Conservation (phyloP, 768 basidiomycete genomes). For the Gloeostereum incarnatum region DNA sequence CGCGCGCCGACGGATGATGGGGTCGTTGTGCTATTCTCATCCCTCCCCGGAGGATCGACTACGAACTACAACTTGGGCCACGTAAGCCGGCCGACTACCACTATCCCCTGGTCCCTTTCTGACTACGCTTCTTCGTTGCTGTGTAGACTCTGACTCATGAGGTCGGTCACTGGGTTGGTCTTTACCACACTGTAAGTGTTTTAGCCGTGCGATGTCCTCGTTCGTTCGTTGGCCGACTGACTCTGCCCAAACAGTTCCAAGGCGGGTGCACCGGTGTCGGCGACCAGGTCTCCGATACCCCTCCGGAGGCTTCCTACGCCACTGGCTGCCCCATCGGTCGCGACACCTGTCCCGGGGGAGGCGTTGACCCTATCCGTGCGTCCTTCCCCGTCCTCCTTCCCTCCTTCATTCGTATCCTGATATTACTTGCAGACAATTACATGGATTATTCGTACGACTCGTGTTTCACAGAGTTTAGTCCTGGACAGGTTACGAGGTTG, state of each 20-base stretch:
- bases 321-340: conserved; percentile 25
- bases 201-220: too few species aligned
- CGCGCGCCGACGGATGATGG: conserved; percentile 21
- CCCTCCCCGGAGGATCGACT: conserved; percentile 15
- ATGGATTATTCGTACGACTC: conserved; percentile 40
- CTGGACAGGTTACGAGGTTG: conserved; percentile 17
- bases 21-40: conserved; percentile 12
- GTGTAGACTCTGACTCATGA: conserved; percentile 29
- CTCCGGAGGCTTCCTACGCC: conserved; percentile 26
- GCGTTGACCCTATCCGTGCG: conserved; percentile 30
- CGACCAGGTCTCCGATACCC: conserved; percentile 32
- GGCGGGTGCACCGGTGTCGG: conserved; percentile 23
- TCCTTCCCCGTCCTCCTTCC: conserved; percentile 2
- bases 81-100: too few species aligned
- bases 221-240: too few species aligned
- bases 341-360: conserved; percentile 21
- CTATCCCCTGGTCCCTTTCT: too few species aligned
- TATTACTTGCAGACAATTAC: conserved; percentile 22
- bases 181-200: conserved; percentile 30
- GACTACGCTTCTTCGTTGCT: too few species aligned
- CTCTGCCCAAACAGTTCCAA: too few species aligned
- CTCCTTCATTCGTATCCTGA: neutral
- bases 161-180: conserved; percentile 27
- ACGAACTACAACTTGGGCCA: conserved; percentile 23
- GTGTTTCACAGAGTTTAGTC: conserved; percentile 28